phyloP scores from a whole-genome alignment of 768 basidiomycete species.

The Podaxis rugospora region DNA sequence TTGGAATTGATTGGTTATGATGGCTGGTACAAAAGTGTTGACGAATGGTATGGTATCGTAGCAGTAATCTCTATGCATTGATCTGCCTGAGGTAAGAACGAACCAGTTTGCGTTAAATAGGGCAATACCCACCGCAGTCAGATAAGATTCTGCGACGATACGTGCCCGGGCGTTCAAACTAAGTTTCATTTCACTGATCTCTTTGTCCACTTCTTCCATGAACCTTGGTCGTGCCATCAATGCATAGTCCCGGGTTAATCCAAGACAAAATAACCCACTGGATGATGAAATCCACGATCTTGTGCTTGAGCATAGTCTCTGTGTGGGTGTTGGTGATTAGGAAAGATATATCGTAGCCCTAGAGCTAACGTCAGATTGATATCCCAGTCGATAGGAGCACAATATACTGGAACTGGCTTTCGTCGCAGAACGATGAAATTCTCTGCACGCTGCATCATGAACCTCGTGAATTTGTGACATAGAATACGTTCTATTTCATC shows the following conservation, averaged over 20 bases:
- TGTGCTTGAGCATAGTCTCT: constrained; percentile 99
- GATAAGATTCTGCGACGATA: constrained; percentile 95
- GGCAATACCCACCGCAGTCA: constrained; percentile 67
- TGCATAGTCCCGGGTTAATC: not conserved
- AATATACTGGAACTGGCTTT: constrained; percentile 81
- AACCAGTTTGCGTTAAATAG: not conserved
- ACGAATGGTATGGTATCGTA: constrained; percentile 9
- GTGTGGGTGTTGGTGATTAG: constrained; percentile 95
- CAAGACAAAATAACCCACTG: constrained; percentile 51
- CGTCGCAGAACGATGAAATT: constrained; percentile 94
- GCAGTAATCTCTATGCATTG: constrained; percentile 27
- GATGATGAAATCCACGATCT: constrained; percentile 99
- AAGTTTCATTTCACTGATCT: constrained; percentile 99
- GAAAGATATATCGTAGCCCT: constrained; percentile 99
- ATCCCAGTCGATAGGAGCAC: not conserved
- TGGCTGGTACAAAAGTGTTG: constrained; percentile 4
- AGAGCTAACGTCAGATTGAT: constrained; percentile 2
- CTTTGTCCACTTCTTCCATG: constrained; percentile 99
- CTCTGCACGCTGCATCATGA: constrained; percentile 99
- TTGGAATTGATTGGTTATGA: constrained; percentile 4
- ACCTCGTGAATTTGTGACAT: constrained; percentile 97
- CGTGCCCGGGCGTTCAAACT: constrained; percentile 94
- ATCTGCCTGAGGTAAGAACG: constrained; percentile 25
- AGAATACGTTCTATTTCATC: constrained; percentile 98
- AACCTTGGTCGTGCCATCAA: constrained; percentile 47